phyloP scores from a whole-genome alignment of 176 grass and related monocot genomes.

The Aegilops speltoides region DNA sequence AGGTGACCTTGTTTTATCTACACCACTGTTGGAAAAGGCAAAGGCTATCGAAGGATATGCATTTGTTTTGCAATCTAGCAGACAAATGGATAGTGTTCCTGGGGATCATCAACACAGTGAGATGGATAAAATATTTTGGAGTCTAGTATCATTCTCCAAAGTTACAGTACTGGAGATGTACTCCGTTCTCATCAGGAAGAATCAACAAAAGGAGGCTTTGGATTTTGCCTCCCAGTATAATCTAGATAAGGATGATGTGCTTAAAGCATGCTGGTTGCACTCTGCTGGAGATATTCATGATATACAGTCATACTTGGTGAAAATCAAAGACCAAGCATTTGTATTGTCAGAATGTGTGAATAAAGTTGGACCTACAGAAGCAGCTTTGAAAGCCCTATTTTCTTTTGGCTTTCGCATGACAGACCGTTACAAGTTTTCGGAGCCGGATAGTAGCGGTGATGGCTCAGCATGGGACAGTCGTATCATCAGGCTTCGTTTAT shows the following conservation, averaged over 20 bases:
- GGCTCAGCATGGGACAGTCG: conserved; percentile 61
- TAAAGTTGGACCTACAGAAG: conserved; percentile 70
- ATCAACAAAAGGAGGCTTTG: conserved; percentile 66
- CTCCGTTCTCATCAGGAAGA: conserved; percentile 55
- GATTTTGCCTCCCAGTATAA: conserved; percentile 61
- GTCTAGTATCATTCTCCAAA: conserved; percentile 67
- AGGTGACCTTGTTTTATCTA: conserved; percentile 56
- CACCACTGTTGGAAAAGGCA: conserved; percentile 69
- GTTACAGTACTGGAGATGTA: conserved; percentile 83
- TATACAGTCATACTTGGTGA: conserved; percentile 67
- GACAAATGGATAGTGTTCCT: conserved; percentile 32
- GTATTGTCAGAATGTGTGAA: conserved; percentile 92
- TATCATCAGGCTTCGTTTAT: conserved; percentile 71
- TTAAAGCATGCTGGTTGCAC: conserved; percentile 79
- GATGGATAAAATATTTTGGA: conserved; percentile 63
- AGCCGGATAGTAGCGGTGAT: conserved; percentile 38
- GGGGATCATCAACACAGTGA: conserved; percentile 18
- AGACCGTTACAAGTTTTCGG: conserved; percentile 63
- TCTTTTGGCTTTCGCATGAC: conserved; percentile 81
- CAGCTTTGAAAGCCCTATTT: conserved; percentile 71
- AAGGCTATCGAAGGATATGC: conserved; percentile 52
- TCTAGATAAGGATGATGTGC: conserved; percentile 87
- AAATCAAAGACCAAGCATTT: conserved; percentile 81
- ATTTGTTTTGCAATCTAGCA: conserved; percentile 76
- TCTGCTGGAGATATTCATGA: conserved; percentile 55